Evolutionary conservation across 306 rosid species (phyloP), one percentile per base, ranked within the genome.

Genomic region (Pyrus pyrifolia): DNA sequence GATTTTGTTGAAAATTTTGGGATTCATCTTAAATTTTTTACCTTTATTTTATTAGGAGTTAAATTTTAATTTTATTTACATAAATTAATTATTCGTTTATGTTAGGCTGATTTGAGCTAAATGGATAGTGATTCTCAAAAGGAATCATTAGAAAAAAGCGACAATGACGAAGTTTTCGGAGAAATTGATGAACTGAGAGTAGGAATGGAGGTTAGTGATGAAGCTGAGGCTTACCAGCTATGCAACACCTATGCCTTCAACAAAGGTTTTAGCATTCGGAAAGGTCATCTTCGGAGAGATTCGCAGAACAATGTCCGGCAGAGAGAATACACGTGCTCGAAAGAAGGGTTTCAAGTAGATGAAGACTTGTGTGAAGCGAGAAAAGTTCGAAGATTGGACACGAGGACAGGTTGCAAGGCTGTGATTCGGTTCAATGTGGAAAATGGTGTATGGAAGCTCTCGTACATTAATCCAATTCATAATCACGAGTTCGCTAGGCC

Each of bases 371-470:
- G 61, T 25, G 61, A 70, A 46, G 74, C 11, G 23, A 70, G 52
- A 51, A 70, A 46, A 29, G 38, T 27, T n/a, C 51, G 44, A 51
- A 70, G 61, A 9, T 18, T 70, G 61, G 74, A 70, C 35, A 70
- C 74, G 1, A 70, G 60, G 51, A 70, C 74, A 23, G 74, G 74
- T 25, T 70, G 60, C 74, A 70, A 70, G 61, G 74, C 74, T 70
- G 60, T 52, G 8, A 46, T 70, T 52, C 60, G 42, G 8, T 70
- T 70, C 74, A 70, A 21, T 29, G 74, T 70, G 23, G 74, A 51
- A 15, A 49, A 51, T 49, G 45, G 61, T 29, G 18, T 27, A 18
- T 70, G 74, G 61, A 70, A 70, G 40, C 27, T 70, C 38, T 25
- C 61, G 3, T 30, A 70, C 23, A 29, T 70, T n/a, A 70, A 70